Evolutionary conservation across 306 rosid genomes (phyloP), one percentile per base, ranked within the genome.

Genomic region (Begonia masoniana): DNA sequence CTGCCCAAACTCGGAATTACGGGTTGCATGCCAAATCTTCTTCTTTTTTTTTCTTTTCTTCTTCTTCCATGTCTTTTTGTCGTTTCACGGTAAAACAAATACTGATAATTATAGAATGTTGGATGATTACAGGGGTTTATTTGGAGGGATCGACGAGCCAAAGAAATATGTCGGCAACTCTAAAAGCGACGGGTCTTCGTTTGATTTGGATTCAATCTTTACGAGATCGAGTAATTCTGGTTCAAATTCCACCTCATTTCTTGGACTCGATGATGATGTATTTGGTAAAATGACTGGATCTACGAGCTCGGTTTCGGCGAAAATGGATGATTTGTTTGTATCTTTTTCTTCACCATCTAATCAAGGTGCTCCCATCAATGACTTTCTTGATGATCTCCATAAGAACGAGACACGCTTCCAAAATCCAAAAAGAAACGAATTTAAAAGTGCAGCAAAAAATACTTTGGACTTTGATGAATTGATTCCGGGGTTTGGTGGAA

Each of bases 401-500:
- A 78, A 82, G 47, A 54, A 71, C 3, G 62, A 55, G 54, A 17
- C 62, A 13, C 76, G 70, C 24, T 31, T 53, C 1, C 67, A 61
- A 55, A 57, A 19, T 58, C n/a, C 63, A 6, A 70, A 48, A 15
- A 43, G 51, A 9, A 71, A 58, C 42, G 47, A 41, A 51, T 58
- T 39, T 6, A 65, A 53, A 4, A 53, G 17, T 17, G 43, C 43
- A 12, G 60, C 55, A 50, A 41, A 51, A n/a, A 62, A 47, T 16
- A 43, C 59, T 10, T 60, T 59, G 23, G 66, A 23, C 68, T 75
- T 72, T 68, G 94, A 70, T 73, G 96, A 81, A 13, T 68, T 91
- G 74, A 71, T 86, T 56, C 73, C 84, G 24, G 96, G 96, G 12
- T 86, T 91, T 81, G 82, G 81, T 63, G 75, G 65, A 47, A 74